Base-by-base conservation (phyloP, 768 basidiomycete genomes). In the Lactarius psammicola region DNA sequence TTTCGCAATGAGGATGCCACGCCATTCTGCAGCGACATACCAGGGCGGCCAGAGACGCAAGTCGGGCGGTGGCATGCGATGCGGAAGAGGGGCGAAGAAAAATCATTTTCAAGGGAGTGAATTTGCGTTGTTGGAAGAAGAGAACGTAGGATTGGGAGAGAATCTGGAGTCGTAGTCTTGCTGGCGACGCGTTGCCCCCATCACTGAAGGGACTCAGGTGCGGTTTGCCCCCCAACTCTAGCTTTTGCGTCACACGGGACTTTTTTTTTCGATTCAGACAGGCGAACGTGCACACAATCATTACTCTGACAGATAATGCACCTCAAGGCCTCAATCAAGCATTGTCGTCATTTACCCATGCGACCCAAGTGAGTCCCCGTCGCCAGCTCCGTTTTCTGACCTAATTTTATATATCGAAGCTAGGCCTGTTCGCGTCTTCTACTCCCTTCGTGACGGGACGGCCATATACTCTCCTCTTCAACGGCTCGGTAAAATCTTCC, bases 391-490 rank as follows among this genome's bases (percentile, higher is more conserved):
- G n/a, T 23, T 11, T 42, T 63, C 23, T n/a, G 42, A 68, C 51
- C 11, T 38, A 7, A 56, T 53, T 36, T 6, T 36, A 18, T 60
- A n/a, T 55, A 26, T 8, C 20, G 20, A 71, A 90, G 85, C 75
- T 90, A 60, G 89, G 90, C 4, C 79, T 92, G 23, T 74, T 88
- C 26, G 87, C 86, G 0, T 80, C 90, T 0, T 87, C 90, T 2
- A 93, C 92, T 2, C 90, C 90, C 0, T 93, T 93, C 73, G 76
- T 90, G 6, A 92, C 89, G 1, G 92, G 90, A 17, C 77, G 87
- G 23, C 86, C 87, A 0, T 83, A 87, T 33, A 92, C 91, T 0
- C 77, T 93, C 11, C 85, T 92, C 65, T 75, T 81, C 64, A 82
- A 88, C 58, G 76, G 79, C 42, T 72, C 79, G 1, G 80, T 90